Base-by-base conservation (phyloP, 371 early-diverging fungal species). In the Funneliformis caledonium region DNA sequence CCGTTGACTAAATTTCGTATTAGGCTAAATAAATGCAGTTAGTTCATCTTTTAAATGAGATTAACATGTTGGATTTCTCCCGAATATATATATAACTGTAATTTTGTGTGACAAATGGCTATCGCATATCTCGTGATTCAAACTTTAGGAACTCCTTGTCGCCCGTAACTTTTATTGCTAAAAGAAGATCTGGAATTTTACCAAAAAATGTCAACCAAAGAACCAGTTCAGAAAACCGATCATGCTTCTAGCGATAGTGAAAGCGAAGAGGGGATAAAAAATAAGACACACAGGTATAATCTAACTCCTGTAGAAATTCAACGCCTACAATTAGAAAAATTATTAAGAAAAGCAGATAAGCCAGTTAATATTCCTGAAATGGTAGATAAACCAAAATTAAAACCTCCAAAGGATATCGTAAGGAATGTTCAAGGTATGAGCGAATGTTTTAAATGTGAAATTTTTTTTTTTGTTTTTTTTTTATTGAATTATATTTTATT, bases 261-360 rank as follows among this genome's bases (percentile, higher is more conserved):
- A 64, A 14, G 12, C 8, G 64, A 52, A 22, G 64, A 68, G 52
- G 52, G 37, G 16, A 52, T 16, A 2, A 37, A 56, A 37, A 73
- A 9, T 10, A 37, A 19, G 14, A 61, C n/a, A 11, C 42, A 26
- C 47, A 50, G 45, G 72, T 68, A 81, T 59, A 64, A 75, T 11
- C 76, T 79, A 10, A 72, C 72, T n/a, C 81, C 81, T 59, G 76
- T 60, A 11, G 91, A 92, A 68, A 78, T 88, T 56, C 93, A 92
- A 84, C 89, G 90, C 81, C 84, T 83, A 47, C 92, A 95, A 61
- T 84, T 96, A 22, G 93, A 95, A 64, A 85, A 87, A 77, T 85
- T 96, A 9, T 93, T 96, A 86, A 82, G 89, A 75, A 90, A 92
- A 76, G 90, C 93, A n/a, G 96, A 96, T 81, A 94, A 93, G 82